These are phyloP conservation scores for Kodamaea fukazawae DNA, from an alignment of 805 yeast genomes.

Conservation along the genomic window DNA sequence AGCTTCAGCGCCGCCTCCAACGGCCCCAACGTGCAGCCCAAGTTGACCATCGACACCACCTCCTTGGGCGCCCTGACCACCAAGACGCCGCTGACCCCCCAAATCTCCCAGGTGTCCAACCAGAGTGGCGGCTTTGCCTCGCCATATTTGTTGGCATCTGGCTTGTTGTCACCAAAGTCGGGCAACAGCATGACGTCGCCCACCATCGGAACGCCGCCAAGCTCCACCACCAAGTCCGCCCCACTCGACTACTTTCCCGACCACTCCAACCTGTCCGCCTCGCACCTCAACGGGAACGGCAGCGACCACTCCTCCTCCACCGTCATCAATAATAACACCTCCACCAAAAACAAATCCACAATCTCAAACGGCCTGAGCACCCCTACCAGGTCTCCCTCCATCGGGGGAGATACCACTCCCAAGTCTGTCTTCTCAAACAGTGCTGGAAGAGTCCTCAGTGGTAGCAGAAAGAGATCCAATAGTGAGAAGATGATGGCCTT, in stretches of 20 bases:
- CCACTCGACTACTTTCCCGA: conserved; percentile 18
- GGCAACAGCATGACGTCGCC: conserved; percentile 18
- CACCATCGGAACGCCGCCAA: conserved; percentile 14
- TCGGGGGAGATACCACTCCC: conserved; percentile 15
- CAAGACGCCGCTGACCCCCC: conserved; percentile 40
- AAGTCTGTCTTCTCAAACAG: conserved; percentile 22
- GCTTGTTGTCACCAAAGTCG: conserved; percentile 52
- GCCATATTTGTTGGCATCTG: conserved; percentile 66
- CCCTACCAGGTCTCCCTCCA: background rate
- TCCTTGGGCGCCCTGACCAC: conserved; percentile 15
- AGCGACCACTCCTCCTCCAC: background rate
- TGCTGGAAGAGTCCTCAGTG: conserved; percentile 24
- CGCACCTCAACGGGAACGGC: background rate
- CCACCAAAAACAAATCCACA: background rate
- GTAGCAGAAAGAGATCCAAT: conserved; percentile 17
- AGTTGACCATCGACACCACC: conserved; percentile 34
- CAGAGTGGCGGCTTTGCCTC: conserved; percentile 54
- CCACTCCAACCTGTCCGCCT: conserved; percentile 5
- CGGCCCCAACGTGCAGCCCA: conserved; percentile 18
- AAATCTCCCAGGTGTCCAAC: conserved; percentile 16
- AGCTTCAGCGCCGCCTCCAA: conserved; percentile 22
- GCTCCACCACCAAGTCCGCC: conserved; percentile 10
- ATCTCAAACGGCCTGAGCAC: background rate
- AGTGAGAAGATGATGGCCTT: conserved; percentile 40
- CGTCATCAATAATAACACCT: background rate